Conservation (phyloP, 1,284 basidiomycete genomes). For the Sanghuangporus baumii region DNA sequence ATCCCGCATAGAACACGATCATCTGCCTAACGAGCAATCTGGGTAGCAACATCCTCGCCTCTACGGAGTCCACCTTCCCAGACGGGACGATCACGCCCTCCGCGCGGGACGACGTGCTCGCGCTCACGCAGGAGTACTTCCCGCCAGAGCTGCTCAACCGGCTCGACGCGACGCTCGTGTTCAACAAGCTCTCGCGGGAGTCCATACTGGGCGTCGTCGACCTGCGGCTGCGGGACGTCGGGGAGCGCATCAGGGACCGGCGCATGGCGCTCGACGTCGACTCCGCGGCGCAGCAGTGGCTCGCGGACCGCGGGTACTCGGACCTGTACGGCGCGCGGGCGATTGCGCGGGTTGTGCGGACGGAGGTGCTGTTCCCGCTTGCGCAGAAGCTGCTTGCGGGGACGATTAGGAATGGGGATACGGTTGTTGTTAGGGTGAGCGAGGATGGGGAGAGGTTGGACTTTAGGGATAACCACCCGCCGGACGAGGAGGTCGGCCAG, state of each 20-base stretch:
- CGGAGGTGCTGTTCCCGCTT: slow-evolving; percentile 73
- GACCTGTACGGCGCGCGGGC: slow-evolving; percentile 84
- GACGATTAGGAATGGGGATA: slow-evolving; percentile 56
- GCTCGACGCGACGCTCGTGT: slow-evolving; percentile 82
- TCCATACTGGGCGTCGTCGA: slow-evolving; percentile 76
- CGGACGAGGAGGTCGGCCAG: slow-evolving; percentile 30
- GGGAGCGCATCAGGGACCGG: slow-evolving; percentile 56
- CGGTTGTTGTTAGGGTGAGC: slow-evolving; percentile 47
- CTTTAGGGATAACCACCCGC: slow-evolving; percentile 53
- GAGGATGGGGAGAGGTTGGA: slow-evolving; percentile 40
- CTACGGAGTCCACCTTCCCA: slow-evolving; percentile 55
- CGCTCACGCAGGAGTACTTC: slow-evolving; percentile 74
- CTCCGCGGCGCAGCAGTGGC: slow-evolving; percentile 60
- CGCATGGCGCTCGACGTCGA: slow-evolving; percentile 74
- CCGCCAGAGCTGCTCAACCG: slow-evolving; percentile 90
- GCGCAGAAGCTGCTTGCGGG: slow-evolving; percentile 73
- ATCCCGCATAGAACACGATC: slow-evolving; percentile 63
- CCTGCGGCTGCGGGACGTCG: slow-evolving; percentile 71
- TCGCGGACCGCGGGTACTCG: slow-evolving; percentile 79
- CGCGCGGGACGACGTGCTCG: slow-evolving; percentile 68
- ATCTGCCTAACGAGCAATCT: slow-evolving; percentile 63
- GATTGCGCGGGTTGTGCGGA: slow-evolving; percentile 74
- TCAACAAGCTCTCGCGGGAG: slow-evolving; percentile 78
- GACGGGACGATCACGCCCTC: slow-evolving; percentile 64
- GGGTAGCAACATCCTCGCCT: slow-evolving; percentile 70